Evolutionary conservation across 1,139 yeast species (phyloP), one percentile per base, ranked within the genome.

Genomic region (Oligophagozyma castellii): DNA sequence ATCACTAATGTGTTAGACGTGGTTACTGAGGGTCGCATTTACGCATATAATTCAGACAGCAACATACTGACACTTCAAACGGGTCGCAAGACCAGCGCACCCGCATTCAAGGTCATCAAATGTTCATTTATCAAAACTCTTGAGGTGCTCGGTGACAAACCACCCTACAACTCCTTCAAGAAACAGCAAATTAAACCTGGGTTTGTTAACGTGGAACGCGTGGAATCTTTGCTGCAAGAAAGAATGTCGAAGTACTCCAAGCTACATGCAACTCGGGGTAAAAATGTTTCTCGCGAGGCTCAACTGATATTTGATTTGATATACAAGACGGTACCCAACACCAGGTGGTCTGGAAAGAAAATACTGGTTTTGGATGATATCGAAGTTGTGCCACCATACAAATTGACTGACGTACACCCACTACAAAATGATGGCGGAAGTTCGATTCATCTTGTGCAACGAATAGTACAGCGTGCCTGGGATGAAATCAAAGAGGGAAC

Each of bases 1-100:
- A 61, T 77, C 29, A 66, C 69, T 5, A 77, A 79, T 27, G 57
- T 67, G 7, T 56, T 73, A 28, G 84, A 75, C 44, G 64, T 65
- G 26, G 58, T 61, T 7, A 61, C 72, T 31, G 59, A 60, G 8
- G 93, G 92, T 2, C 58, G 65, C 23, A 65, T 79, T 20, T 75
- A 72, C 49, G 66, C 83, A 5, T 73, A 67, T 48, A 70, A 63
- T 35, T 59, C 66, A 3, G 45, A 55, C 6, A 55, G 63, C 16
- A 53, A 53, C 37, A 60, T 65, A 3, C 37, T 64, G n/a, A 55
- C 65, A 5, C 34, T 48, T 14, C 43, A 42, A 49, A 39, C 51
- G 36, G 36, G 43, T 37, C 36, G 38, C 44, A 37, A 42, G 35
- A 36, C 37, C 36, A 28, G 37, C 31, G 43, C 52, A 29, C 40